A percentile compares a stretch with the other conserved stretches of the same genome.
These are phyloP conservation scores for Fusarium poae DNA, from an alignment of 2,329 filamentous ascomycete species.

Conservation along the genomic window DNA sequence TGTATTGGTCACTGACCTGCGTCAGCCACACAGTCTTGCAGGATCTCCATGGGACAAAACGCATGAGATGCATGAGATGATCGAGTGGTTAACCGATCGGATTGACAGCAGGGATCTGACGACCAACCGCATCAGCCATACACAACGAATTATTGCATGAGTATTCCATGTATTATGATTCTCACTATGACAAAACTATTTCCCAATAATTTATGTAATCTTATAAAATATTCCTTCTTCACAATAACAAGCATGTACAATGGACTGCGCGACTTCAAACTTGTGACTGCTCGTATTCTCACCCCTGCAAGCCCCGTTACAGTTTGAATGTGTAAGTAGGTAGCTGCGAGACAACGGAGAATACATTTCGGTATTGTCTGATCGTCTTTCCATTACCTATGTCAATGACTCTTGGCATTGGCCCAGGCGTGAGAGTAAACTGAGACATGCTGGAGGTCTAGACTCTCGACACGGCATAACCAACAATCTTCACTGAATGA, in stretches of 20 bases:
- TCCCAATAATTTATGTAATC: constrained; percentile 14
- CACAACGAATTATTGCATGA: background rate
- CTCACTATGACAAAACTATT: background rate
- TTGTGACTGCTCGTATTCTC: constrained; percentile 8
- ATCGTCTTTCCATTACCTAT: constrained; percentile 8
- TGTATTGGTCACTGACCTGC: constrained; percentile 17
- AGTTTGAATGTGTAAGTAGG: background rate
- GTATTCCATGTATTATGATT: background rate
- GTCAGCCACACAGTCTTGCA: constrained; percentile 28
- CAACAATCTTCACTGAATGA: constrained; percentile 18
- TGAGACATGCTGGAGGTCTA: constrained; percentile 29
- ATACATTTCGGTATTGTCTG: constrained; percentile 14
- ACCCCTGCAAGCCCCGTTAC: constrained; percentile 4
- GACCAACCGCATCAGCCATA: background rate
- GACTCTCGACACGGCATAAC: constrained; percentile 10
- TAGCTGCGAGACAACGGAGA: constrained; percentile 19
- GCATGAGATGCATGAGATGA: constrained; percentile 16
- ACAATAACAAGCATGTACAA: background rate
- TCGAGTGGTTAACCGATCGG: constrained; percentile 14
- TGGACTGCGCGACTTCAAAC: background rate
- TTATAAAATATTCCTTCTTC: constrained; percentile 1
- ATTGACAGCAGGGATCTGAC: constrained; percentile 16
- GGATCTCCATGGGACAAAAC: constrained; percentile 6
- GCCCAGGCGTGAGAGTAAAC: background rate
- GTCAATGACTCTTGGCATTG: background rate